phyloP scores from a whole-genome alignment of 129 eudicot genomes.

The Arctium minus region DNA sequence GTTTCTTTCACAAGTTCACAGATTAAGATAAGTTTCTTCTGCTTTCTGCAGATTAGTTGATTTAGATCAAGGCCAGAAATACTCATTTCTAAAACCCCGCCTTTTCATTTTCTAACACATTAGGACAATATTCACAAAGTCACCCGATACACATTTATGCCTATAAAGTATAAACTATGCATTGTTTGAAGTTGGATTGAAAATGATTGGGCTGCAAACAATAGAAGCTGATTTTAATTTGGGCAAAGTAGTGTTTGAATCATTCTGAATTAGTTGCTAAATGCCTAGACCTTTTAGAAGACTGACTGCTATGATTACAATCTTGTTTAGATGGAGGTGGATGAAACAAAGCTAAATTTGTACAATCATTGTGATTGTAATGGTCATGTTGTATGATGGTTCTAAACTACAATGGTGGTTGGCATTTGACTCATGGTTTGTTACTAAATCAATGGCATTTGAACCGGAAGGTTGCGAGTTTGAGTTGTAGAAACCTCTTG shows the following conservation, averaged over 20 bases:
- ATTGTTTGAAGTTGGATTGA: background rate
- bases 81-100: background rate
- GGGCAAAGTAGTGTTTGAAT: background rate
- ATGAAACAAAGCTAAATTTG: background rate
- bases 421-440: background rate
- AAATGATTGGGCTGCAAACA: background rate
- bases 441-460: background rate
- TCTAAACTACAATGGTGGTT: background rate
- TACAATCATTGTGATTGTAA: background rate
- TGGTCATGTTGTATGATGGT: background rate
- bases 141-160: background rate
- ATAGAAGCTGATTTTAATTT: background rate
- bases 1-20: background rate
- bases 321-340: too few relatives aligned
- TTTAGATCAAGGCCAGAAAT: background rate
- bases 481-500: background rate
- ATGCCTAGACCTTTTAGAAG: background rate
- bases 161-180: background rate
- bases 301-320: too few relatives aligned
- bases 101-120: background rate
- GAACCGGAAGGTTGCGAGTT: background rate
- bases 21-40: background rate
- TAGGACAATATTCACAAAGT: background rate
- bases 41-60: background rate
- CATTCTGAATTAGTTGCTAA: slow-evolving; percentile 1